phyloP scores from a whole-genome alignment of 78 protist genomes.

The Dictyostelium purpureum region DNA sequence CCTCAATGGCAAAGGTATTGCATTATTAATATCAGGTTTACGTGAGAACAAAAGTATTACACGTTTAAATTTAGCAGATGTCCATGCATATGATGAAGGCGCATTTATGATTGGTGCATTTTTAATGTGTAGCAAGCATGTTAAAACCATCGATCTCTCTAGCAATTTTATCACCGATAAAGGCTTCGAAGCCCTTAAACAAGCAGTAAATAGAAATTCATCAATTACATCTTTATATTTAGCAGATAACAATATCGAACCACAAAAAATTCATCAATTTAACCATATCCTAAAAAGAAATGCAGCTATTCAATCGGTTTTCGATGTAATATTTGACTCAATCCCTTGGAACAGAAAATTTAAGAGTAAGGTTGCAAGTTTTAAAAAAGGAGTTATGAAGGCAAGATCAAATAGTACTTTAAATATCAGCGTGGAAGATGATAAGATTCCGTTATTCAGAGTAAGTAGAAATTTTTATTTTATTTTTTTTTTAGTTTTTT shows the following conservation, averaged over 20 bases:
- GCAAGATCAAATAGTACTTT: conserved; percentile 35
- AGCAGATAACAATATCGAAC: conserved; percentile 23
- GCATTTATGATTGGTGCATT: conserved; percentile 56
- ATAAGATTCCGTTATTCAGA: conserved; percentile 63
- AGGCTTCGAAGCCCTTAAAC: conserved; percentile 42
- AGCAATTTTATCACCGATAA: conserved; percentile 51
- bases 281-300: conserved; percentile 11
- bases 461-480: background rate
- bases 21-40: conserved; percentile 19
- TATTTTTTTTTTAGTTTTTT: background rate
- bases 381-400: conserved; percentile 47
- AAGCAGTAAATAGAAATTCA: conserved; percentile 18
- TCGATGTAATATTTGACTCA: conserved; percentile 29
- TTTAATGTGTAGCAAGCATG: conserved; percentile 5
- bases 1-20: conserved; percentile 3
- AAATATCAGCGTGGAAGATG: conserved; percentile 13
- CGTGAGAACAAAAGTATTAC: conserved; percentile 44
- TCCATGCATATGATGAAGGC: conserved; percentile 64
- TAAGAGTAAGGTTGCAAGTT: conserved; percentile 11
- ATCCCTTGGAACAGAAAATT: conserved; percentile 46
- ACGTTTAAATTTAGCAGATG: conserved; percentile 53
- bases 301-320: conserved; percentile 9
- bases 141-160: conserved; percentile 30
- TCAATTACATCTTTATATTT: conserved; percentile 10
- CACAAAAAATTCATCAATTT: conserved; percentile 25